phyloP scores from a whole-genome alignment of 2,329 filamentous ascomycete species.

The Kalmusia sp. region DNA sequence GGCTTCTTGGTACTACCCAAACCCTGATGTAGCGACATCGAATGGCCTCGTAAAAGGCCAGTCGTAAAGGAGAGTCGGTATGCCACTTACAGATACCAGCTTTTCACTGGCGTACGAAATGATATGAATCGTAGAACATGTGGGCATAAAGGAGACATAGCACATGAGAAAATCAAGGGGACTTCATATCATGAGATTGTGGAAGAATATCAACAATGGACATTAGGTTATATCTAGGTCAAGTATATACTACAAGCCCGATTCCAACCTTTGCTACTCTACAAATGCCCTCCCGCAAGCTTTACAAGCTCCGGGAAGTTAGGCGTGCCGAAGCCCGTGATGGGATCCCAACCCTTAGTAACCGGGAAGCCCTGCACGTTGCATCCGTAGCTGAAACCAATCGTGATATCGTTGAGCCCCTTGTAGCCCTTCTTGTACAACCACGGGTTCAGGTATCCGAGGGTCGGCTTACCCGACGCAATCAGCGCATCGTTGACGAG shows the following conservation, averaged over 20 bases:
- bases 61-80: too few species aligned
- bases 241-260: not conserved
- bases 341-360: slow-evolving; percentile 45
- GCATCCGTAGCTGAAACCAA: slow-evolving; percentile 48
- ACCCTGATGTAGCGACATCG: slow-evolving; percentile 46
- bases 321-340: slow-evolving; percentile 46
- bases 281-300: slow-evolving; percentile 24
- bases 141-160: too few species aligned
- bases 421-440: slow-evolving; percentile 59
- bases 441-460: slow-evolving; percentile 69
- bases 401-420: slow-evolving; percentile 58
- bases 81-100: too few species aligned
- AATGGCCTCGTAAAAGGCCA: slow-evolving; percentile 36
- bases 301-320: slow-evolving; percentile 38
- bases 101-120: too few species aligned
- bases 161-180: too few species aligned
- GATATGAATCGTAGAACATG: too few species aligned
- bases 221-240: not conserved
- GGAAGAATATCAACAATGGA: too few species aligned
- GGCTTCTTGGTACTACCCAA: slow-evolving; percentile 67
- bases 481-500: slow-evolving; percentile 69
- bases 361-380: slow-evolving; percentile 45
- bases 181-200: too few species aligned
- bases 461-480: slow-evolving; percentile 53
- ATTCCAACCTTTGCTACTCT: slow-evolving; percentile 2